These are phyloP conservation scores for Phyllosticta paracitricarpa DNA, from an alignment of 2,329 filamentous ascomycete genomes.

Conservation along the genomic window DNA sequence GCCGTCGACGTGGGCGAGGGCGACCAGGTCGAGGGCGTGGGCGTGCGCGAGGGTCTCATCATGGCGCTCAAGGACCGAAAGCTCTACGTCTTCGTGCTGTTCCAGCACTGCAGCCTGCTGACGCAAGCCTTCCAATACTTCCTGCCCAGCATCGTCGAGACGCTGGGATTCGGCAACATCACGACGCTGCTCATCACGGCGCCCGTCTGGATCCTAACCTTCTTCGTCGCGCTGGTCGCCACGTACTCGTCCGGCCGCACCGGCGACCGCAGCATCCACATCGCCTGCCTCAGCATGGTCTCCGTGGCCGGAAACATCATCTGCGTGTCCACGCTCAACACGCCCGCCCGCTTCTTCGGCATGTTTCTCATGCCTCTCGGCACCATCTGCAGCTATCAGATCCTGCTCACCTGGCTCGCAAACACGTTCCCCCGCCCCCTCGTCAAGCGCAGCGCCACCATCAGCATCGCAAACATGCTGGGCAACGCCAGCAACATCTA, in stretches of 20 bases:
- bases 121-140: conserved; percentile 54
- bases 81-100: conserved; percentile 44
- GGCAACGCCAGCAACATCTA: conserved; percentile 28
- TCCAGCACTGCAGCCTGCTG: conserved; percentile 44
- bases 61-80: conserved; percentile 41
- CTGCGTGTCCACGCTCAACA: conserved; percentile 40
- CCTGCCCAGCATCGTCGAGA: conserved; percentile 54
- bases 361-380: conserved; percentile 49
- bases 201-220: conserved; percentile 49
- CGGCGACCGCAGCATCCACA: conserved; percentile 48
- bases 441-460: conserved; percentile 22
- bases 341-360: conserved; percentile 48
- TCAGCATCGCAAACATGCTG: conserved; percentile 24
- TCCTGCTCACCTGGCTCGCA: conserved; percentile 25
- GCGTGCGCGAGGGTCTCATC: conserved; percentile 37
- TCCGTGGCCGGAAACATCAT: conserved; percentile 47
- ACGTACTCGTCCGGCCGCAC: conserved; percentile 46
- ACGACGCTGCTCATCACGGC: conserved; percentile 49
- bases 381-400: conserved; percentile 20
- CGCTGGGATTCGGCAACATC: conserved; percentile 47
- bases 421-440: conserved; percentile 24
- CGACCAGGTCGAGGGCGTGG: conserved; percentile 29
- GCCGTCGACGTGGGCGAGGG: conserved; percentile 37
- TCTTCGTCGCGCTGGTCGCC: conserved; percentile 43
- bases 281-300: conserved; percentile 43